Percentiles rank a stretch among this genome's conserved stretches.
These are phyloP conservation scores for Pestalotiopsis sp. DNA, from an alignment of 2,329 filamentous ascomycete species.

Conservation along the genomic window DNA sequence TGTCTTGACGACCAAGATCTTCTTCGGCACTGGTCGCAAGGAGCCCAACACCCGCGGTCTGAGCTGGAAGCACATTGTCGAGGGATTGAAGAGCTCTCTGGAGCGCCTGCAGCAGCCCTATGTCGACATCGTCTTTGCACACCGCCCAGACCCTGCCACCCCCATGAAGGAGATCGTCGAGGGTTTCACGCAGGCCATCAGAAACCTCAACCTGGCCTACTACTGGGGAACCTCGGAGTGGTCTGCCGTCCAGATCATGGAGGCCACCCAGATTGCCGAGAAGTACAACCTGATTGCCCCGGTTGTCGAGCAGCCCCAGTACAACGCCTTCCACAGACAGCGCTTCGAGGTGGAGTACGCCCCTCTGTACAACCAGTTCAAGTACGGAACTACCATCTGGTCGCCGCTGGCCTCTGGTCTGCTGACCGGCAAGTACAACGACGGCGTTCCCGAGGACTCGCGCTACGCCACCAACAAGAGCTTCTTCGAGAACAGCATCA, in stretches of 20 bases:
- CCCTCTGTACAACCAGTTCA: slow-evolving; percentile 55
- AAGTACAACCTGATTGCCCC: slow-evolving; percentile 59
- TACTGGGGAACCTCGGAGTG: slow-evolving; percentile 67
- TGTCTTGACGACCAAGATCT: slow-evolving; percentile 52
- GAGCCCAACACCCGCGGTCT: slow-evolving; percentile 56
- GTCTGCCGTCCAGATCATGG: slow-evolving; percentile 58
- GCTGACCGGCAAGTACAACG: slow-evolving; percentile 64
- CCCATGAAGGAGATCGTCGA: slow-evolving; percentile 65
- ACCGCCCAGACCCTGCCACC: slow-evolving; percentile 57
- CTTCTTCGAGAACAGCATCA: slow-evolving; percentile 61
- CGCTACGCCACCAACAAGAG: slow-evolving; percentile 63
- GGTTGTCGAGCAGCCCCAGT: slow-evolving; percentile 50
- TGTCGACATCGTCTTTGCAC: slow-evolving; percentile 64
- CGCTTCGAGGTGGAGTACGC: slow-evolving; percentile 63
- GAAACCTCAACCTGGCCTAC: slow-evolving; percentile 49
- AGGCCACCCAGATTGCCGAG: slow-evolving; percentile 55
- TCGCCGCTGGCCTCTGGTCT: slow-evolving; percentile 56
- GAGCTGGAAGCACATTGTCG: slow-evolving; percentile 51
- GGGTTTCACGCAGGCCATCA: slow-evolving; percentile 46
- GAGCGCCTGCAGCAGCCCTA: slow-evolving; percentile 63
- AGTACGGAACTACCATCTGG: slow-evolving; percentile 52
- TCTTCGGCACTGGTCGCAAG: slow-evolving; percentile 54
- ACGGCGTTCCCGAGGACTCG: slow-evolving; percentile 60
- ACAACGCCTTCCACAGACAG: slow-evolving; percentile 62
- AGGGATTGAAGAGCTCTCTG: slow-evolving; percentile 59